Evolutionary conservation across 495 filamentous ascomycete genomes (phyloP).

Genomic region (Pyrenula aspistea): DNA sequence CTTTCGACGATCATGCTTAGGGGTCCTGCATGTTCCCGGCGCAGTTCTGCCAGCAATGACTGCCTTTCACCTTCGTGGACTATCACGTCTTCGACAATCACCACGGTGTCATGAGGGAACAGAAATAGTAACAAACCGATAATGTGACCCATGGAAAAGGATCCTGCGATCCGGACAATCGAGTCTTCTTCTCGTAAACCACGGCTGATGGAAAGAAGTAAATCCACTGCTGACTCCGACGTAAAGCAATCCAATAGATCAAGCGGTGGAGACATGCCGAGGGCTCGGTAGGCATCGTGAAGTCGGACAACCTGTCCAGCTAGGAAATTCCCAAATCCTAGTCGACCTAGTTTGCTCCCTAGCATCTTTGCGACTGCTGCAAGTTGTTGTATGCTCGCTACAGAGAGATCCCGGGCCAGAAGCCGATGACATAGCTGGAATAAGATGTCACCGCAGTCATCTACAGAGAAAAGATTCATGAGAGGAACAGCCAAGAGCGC

Average conservation of each 20-base stretch:
- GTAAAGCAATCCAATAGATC: neutral
- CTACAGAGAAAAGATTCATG: neutral
- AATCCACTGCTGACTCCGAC: neutral
- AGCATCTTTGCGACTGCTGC: neutral
- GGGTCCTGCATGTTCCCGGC: too few species aligned
- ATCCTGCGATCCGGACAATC: neutral
- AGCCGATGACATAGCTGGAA: neutral
- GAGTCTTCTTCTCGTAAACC: neutral
- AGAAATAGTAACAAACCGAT: neutral
- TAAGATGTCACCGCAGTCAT: neutral
- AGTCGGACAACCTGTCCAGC: neutral
- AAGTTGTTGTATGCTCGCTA: neutral
- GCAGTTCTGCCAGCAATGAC: neutral
- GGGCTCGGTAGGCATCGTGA: neutral
- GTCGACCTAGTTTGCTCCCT: neutral
- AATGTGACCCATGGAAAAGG: neutral
- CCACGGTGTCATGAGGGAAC: neutral
- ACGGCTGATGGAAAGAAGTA: neutral
- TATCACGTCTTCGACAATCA: neutral
- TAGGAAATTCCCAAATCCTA: neutral
- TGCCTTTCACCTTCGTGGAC: neutral
- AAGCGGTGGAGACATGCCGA: neutral
- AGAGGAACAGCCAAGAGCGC: conserved; percentile 1
- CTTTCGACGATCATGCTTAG: too few species aligned
- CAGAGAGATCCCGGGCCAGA: neutral